Conservation (phyloP, 2,329 filamentous ascomycete genomes). For the Cercospora zeae-maydis region DNA sequence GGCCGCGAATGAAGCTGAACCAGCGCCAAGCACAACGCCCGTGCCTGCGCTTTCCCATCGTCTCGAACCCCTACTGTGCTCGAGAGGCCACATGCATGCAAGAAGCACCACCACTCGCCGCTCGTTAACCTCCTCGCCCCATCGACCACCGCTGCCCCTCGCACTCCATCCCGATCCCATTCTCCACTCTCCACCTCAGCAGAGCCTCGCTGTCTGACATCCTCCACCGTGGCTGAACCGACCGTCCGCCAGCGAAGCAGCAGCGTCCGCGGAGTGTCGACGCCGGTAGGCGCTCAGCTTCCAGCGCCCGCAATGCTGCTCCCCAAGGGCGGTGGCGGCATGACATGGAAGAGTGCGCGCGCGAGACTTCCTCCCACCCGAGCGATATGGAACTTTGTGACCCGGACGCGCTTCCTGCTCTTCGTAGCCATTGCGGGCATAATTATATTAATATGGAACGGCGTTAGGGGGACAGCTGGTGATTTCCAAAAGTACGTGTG, state of each 20-base stretch:
- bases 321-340: slow-evolving; percentile 81
- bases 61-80: neutral
- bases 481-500: slow-evolving; percentile 81
- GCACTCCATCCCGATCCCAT: neutral
- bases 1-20: neutral
- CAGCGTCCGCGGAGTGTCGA: slow-evolving; percentile 16
- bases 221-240: slow-evolving; percentile 17
- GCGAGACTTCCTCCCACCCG: slow-evolving; percentile 73
- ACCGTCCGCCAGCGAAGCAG: slow-evolving; percentile 19
- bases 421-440: slow-evolving; percentile 67
- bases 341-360: slow-evolving; percentile 89
- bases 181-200: neutral
- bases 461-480: slow-evolving; percentile 71
- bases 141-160: slow-evolving; percentile 8
- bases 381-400: slow-evolving; percentile 60
- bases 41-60: neutral
- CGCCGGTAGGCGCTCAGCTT: slow-evolving; percentile 14
- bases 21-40: neutral
- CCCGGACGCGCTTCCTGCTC: slow-evolving; percentile 73
- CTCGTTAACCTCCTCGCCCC: slow-evolving; percentile 3
- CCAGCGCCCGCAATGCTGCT: slow-evolving; percentile 65
- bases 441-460: slow-evolving; percentile 81
- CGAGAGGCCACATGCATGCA: neutral
- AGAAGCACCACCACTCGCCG: slow-evolving; percentile 7
- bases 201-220: neutral